Evolutionary conservation across 352 stramenopile genomes (phyloP), one percentile per base, ranked within the genome.

Genomic region (Pseudoperonospora humuli): DNA sequence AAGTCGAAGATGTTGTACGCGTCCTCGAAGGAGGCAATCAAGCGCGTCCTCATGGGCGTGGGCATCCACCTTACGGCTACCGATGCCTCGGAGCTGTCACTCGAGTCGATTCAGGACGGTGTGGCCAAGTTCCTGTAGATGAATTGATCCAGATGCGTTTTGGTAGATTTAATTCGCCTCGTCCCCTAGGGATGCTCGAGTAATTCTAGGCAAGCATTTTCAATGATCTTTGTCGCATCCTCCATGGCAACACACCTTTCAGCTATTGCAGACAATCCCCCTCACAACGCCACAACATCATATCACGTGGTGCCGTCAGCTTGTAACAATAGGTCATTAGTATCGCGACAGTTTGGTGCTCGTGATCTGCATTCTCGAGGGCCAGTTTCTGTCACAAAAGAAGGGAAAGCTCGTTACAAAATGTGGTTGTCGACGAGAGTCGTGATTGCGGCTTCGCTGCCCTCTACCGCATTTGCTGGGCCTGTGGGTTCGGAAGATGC

Each of bases 1-100:
- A 95, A 96, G 72, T 76, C 73, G 41, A 98, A 97, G 75, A 98
- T 98, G 93, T 52, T 97, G 26, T 98, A 97, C 76, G 80, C 82
- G 43, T 87, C 85, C 14, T 97, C 85, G 19, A 98, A 97, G 74
- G 91, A 97, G 64, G 73, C 86, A 34, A 83, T 97, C 61, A 97
- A 97, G 75, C 75, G 72, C 56, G 86, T 93, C 36, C 69, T 97
- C n/a, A 79, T 89, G 68, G 93, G 93, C 24, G 87, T 98, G 54
- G 89, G 86, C 39, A 97, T 97, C 57, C 85, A 97, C 66, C 81
- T 98, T 45, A 97, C 95, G 57, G 89, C 84, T 39, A 96, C 87
- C 24, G 87, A 96, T 50, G 66, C 75, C n/a, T 86, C 83, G 37
- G 87, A 96, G 67, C 63, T 96, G 24, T 67, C 77, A 23, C 59